phyloP scores from a whole-genome alignment of 2,329 filamentous ascomycete genomes.

The Lasiodiplodia citricola region DNA sequence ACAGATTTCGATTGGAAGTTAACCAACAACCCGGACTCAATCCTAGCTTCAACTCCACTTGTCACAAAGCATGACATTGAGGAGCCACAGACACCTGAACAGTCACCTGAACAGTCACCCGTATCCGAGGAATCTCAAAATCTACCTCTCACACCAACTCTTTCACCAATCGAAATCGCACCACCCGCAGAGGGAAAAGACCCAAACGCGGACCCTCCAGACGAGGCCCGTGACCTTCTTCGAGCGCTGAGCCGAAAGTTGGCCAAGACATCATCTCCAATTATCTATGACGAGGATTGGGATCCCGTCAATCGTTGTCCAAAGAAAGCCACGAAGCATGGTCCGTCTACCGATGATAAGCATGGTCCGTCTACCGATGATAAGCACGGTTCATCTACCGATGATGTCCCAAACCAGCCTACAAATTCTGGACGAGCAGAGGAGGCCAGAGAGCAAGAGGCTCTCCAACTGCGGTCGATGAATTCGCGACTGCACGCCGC shows the following conservation, averaged over 20 bases:
- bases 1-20: not conserved
- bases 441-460: conserved; percentile 50
- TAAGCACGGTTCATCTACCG: not conserved
- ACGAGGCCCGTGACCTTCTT: not conserved
- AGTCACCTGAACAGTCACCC: no score
- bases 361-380: not conserved
- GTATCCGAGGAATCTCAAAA: no score
- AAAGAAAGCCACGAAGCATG: not conserved
- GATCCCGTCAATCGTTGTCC: not conserved
- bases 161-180: no score
- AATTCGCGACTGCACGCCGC: conserved; percentile 47
- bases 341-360: not conserved
- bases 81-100: no score
- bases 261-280: not conserved
- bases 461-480: conserved; percentile 48
- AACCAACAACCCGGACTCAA: not conserved
- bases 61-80: no score
- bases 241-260: not conserved
- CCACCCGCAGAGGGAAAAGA: not conserved
- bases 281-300: not conserved
- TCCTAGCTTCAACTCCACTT: not conserved
- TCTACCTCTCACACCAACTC: no score
- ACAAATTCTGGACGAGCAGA: conserved; percentile 43
- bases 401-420: conserved; percentile 34
- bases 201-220: not conserved